Evolutionary conservation across 305 asterid species (phyloP), one percentile per base, ranked within the genome.

Genomic region (Fraxinus velutina): DNA sequence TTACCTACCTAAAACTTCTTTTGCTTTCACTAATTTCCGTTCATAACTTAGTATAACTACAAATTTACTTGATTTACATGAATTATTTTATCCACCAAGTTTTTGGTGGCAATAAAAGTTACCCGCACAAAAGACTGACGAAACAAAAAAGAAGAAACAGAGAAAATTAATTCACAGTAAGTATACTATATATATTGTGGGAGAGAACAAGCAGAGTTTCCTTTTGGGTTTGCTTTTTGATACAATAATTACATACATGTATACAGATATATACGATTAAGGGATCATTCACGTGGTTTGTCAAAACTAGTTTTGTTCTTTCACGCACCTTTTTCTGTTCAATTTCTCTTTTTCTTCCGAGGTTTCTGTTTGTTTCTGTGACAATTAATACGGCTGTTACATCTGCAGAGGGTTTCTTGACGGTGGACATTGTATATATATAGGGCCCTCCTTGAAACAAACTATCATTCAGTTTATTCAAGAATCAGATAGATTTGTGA

Each of bases 381-480:
- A 47, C 81, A 79, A 87, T 68, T 12, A 73, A 83, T 86, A 82
- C 82, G 85, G 90, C 89, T 81, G 91, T 91, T 87, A 89, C 87
- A 91, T 88, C 88, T 86, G 72, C 72, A 21, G 33, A 52, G 64
- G 22, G 64, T 52, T 52, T 72, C 21, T 88, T 86, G 92, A 87
- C 94, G 90, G 95, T 89, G 92, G 88, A 79, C 68, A 76, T 79
- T 81, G 87, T 87, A 88, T 86, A 89, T 81, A 84, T 73, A 75
- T 71, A 52, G 79, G 84, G 30, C 2, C 10, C 73, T 78, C 73
- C 66, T 71, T 39, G 29, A 36, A 0, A 79, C 78, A 72, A 78
- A 78, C 78, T 80, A 80, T 76, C 75, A 57, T 68, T 79, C 79
- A 44, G 47, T 47, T 33, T 33, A 73, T 74, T 47, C 57, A 47